Evolutionary conservation across 1,139 yeast genomes (phyloP).

Genomic region (Geotrichum phurueaensis): DNA sequence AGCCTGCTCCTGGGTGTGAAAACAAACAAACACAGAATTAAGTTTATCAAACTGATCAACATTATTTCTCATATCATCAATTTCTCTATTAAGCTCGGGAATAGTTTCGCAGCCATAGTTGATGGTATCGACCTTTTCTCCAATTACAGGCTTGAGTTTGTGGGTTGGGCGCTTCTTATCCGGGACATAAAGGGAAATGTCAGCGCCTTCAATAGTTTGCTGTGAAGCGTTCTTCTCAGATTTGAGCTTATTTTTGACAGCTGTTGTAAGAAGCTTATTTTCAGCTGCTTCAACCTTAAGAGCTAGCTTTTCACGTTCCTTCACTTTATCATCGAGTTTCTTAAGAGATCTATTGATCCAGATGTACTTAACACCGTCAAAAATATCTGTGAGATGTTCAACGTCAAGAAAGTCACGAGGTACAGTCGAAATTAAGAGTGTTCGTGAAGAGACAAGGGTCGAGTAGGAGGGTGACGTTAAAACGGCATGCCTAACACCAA

Average conservation of each 20-base stretch:
- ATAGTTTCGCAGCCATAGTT: constrained; percentile 61
- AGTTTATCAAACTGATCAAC: constrained; percentile 37
- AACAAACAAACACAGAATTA: constrained; percentile 75
- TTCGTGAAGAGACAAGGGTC: constrained; percentile 64
- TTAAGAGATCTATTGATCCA: constrained; percentile 68
- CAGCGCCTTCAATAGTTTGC: constrained; percentile 42
- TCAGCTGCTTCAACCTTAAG: constrained; percentile 65
- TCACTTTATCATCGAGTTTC: constrained; percentile 52
- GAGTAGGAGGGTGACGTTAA: constrained; percentile 78
- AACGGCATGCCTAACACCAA: constrained; percentile 73
- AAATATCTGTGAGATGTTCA: constrained; percentile 52
- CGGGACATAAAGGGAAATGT: constrained; percentile 62
- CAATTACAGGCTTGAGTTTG: constrained; percentile 58
- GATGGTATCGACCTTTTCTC: constrained; percentile 81
- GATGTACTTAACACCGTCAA: constrained; percentile 65
- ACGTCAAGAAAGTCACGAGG: constrained; percentile 63
- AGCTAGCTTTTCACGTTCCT: constrained; percentile 58
- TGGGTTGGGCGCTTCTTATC: constrained; percentile 72
- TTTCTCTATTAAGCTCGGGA: constrained; percentile 61
- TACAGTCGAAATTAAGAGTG: constrained; percentile 73
- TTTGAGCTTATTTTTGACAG: constrained; percentile 56
- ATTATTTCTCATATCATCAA: constrained; percentile 45
- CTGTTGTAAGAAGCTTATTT: constrained; percentile 51
- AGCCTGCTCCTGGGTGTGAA: constrained; percentile 79
- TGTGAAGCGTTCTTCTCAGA: constrained; percentile 52